These are phyloP conservation scores for Beta macrorhiza DNA, from an alignment of 179 eudicot species.

Conservation along the genomic window DNA sequence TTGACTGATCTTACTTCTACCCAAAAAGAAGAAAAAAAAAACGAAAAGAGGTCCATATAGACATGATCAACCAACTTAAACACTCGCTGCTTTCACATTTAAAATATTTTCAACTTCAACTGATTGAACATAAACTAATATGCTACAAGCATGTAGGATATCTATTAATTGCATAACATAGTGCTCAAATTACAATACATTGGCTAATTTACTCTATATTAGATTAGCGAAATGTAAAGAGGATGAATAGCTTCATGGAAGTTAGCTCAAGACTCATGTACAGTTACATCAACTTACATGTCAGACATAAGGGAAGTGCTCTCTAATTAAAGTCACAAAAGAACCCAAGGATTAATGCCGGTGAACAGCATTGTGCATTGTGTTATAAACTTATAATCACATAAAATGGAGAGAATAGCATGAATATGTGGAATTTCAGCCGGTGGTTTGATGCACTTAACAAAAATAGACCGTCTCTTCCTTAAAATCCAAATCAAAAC, in stretches of 20 bases:
- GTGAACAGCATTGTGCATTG: background rate
- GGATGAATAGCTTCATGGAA: background rate
- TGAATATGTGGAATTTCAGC: background rate
- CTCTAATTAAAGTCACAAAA: background rate
- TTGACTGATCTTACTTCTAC: no score
- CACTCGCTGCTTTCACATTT: background rate
- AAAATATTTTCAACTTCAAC: background rate
- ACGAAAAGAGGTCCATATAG: no score
- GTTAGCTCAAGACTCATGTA: background rate
- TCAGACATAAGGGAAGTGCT: background rate
- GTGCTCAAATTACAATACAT: background rate
- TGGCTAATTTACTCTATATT: background rate
- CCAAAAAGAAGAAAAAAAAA: no score
- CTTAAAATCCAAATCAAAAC: background rate
- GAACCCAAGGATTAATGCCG: background rate
- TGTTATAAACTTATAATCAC: background rate
- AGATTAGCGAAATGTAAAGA: background rate
- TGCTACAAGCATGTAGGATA: background rate
- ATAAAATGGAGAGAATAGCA: background rate
- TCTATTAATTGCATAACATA: background rate
- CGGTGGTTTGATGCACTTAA: background rate
- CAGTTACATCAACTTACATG: background rate
- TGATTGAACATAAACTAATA: background rate
- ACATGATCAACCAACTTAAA: no score
- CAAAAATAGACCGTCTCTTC: background rate